These are phyloP conservation scores for Pleurostoma richardsiae DNA, from an alignment of 2,329 filamentous ascomycete species.

Conservation along the genomic window DNA sequence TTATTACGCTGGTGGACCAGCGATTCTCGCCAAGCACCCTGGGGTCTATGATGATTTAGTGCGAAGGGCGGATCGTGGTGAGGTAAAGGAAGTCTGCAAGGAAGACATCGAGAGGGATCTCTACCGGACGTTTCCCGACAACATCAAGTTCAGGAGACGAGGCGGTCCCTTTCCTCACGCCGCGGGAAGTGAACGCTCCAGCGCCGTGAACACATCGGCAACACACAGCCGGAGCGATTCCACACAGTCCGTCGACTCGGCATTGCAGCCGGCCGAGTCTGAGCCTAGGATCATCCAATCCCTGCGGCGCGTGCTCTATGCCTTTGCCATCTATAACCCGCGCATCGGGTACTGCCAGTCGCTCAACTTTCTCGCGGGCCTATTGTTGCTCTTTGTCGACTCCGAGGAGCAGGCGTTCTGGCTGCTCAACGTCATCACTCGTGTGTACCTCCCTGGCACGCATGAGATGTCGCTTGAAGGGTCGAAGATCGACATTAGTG, in stretches of 20 bases:
- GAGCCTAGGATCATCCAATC: slow-evolving; percentile 79
- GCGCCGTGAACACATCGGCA: slow-evolving; percentile 22
- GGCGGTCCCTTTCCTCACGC: slow-evolving; percentile 8
- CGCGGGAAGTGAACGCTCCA: too few species aligned
- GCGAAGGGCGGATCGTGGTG: slow-evolving; percentile 32
- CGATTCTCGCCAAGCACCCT: slow-evolving; percentile 68
- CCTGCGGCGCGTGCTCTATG: slow-evolving; percentile 78
- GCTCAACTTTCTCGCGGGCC: slow-evolving; percentile 87
- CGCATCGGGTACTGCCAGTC: slow-evolving; percentile 93
- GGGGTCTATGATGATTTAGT: slow-evolving; percentile 73
- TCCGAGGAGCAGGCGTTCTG: slow-evolving; percentile 90
- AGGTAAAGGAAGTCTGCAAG: slow-evolving; percentile 66
- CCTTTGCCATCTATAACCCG: slow-evolving; percentile 87
- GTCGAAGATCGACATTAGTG: slow-evolving; percentile 88
- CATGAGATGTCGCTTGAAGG: slow-evolving; percentile 88
- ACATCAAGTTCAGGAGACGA: slow-evolving; percentile 76
- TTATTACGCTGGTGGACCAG: slow-evolving; percentile 86
- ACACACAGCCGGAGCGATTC: slow-evolving; percentile 17
- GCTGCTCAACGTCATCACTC: slow-evolving; percentile 88
- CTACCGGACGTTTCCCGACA: slow-evolving; percentile 92
- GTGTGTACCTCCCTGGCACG: slow-evolving; percentile 81
- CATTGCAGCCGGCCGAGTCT: slow-evolving; percentile 30
- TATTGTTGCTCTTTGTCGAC: slow-evolving; percentile 81
- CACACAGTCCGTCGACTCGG: slow-evolving; percentile 9
- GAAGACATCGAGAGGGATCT: slow-evolving; percentile 93